Evolutionary conservation across 2,329 filamentous ascomycete species (phyloP).

Genomic region (Phialophora macrospora): DNA sequence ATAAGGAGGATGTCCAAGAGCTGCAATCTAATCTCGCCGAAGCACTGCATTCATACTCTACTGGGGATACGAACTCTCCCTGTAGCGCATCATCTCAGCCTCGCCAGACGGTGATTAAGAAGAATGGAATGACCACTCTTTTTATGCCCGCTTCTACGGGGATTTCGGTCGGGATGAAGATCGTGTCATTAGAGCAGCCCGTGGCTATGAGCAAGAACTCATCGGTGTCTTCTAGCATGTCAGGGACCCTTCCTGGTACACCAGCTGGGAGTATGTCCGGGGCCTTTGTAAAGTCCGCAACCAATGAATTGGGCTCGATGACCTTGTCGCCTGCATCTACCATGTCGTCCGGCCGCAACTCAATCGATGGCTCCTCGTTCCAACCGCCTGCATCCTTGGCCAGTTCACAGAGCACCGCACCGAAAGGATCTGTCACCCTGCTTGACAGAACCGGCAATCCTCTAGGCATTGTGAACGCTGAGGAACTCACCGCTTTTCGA

Average conservation of each 20-base stretch:
- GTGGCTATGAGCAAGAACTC: slow-evolving; percentile 23
- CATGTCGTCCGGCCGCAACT: slow-evolving; percentile 37
- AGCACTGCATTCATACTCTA: slow-evolving; percentile 68
- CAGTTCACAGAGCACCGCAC: slow-evolving; percentile 52
- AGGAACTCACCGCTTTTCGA: slow-evolving; percentile 71
- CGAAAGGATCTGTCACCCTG: slow-evolving; percentile 63
- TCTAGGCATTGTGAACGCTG: slow-evolving; percentile 68
- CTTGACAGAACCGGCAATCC: slow-evolving; percentile 63
- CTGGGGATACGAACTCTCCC: slow-evolving; percentile 62
- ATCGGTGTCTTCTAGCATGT: slow-evolving; percentile 33
- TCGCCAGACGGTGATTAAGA: slow-evolving; percentile 63
- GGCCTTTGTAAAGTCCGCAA: slow-evolving; percentile 44
- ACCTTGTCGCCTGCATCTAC: slow-evolving; percentile 45
- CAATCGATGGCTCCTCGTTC: slow-evolving; percentile 40
- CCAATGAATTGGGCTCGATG: slow-evolving; percentile 45
- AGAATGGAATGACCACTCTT: slow-evolving; percentile 66
- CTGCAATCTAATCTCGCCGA: slow-evolving; percentile 64
- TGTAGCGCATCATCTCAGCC: slow-evolving; percentile 67
- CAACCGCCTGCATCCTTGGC: slow-evolving; percentile 41
- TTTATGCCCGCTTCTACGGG: slow-evolving; percentile 70
- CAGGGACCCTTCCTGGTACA: slow-evolving; percentile 25
- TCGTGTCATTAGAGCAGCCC: slow-evolving; percentile 60
- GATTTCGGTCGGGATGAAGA: slow-evolving; percentile 66
- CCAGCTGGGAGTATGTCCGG: slow-evolving; percentile 35
- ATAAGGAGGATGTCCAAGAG: slow-evolving; percentile 61